Evolutionary conservation across 2,329 filamentous ascomycete genomes (phyloP).

Genomic region (Pleomassaria siparia): DNA sequence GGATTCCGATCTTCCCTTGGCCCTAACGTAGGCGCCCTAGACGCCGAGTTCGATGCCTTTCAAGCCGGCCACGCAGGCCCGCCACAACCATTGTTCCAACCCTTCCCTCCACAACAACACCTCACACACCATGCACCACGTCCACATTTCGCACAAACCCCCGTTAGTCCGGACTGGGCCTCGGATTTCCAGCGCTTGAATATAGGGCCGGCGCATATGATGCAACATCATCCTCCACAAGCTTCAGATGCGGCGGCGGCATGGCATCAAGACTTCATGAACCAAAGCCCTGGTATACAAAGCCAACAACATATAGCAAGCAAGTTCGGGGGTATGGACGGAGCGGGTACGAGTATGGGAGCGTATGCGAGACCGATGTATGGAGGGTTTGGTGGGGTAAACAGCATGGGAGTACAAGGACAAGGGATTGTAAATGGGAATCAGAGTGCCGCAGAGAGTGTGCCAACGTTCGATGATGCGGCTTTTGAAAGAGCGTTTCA

Average conservation of each 20-base stretch:
- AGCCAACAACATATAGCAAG: constrained; percentile 29
- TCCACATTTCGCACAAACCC: constrained; percentile 35
- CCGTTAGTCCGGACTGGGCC: constrained; percentile 49
- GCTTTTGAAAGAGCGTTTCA: constrained; percentile 60
- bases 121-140: constrained; percentile 43
- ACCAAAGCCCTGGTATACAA: constrained; percentile 38
- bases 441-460: constrained; percentile 36
- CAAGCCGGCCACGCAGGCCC: constrained; percentile 53
- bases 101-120: constrained; percentile 32
- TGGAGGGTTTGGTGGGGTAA: constrained; percentile 24
- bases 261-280: constrained; percentile 66
- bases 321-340: constrained; percentile 28
- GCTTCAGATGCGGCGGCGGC: constrained; percentile 36
- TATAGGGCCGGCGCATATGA: constrained; percentile 49
- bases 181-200: constrained; percentile 53
- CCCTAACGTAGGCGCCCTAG: constrained; percentile 57
- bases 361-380: constrained; percentile 28
- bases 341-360: constrained; percentile 30
- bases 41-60: constrained; percentile 71
- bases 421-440: constrained; percentile 36
- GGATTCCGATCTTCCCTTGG: constrained; percentile 62
- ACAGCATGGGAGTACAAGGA: constrained; percentile 20
- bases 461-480: constrained; percentile 54
- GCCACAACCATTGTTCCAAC: constrained; percentile 43
- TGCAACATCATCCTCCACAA: constrained; percentile 47